Percentiles rank a stretch among this genome's conserved stretches.
These are phyloP conservation scores for Amanita subjunquillea DNA, from an alignment of 768 basidiomycete species.

Conservation along the genomic window DNA sequence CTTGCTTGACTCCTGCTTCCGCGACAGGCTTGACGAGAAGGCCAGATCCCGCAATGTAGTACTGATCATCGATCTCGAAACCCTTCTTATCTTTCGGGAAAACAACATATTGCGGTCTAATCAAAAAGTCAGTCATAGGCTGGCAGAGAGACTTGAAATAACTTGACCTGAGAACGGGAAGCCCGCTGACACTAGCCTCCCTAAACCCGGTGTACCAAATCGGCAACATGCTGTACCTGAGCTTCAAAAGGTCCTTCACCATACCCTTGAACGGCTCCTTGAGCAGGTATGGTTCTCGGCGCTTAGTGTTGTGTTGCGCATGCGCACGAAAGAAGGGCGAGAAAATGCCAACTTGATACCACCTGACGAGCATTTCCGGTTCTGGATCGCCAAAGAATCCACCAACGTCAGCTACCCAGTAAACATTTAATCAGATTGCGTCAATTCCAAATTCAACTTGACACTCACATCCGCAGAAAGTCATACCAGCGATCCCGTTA, in stretches of 20 bases:
- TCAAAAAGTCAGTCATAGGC: background rate
- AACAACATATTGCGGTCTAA: slow-evolving; percentile 88
- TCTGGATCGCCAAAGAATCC: slow-evolving; percentile 98
- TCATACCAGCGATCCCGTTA: slow-evolving; percentile 83
- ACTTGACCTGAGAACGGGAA: slow-evolving; percentile 72
- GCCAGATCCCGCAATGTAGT: slow-evolving; percentile 81
- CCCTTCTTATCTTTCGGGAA: slow-evolving; percentile 87
- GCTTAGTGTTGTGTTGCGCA: slow-evolving; percentile 95
- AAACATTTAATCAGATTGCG: background rate
- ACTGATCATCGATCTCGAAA: slow-evolving; percentile 90
- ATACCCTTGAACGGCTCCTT: slow-evolving; percentile 85
- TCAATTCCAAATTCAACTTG: background rate
- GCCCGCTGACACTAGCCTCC: slow-evolving; percentile 71
- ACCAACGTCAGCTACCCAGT: slow-evolving; percentile 78
- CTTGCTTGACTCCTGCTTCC: slow-evolving; percentile 53
- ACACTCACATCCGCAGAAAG: slow-evolving; percentile 79
- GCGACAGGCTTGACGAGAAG: slow-evolving; percentile 89
- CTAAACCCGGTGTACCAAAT: slow-evolving; percentile 97
- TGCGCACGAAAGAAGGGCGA: slow-evolving; percentile 98
- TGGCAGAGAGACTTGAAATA: background rate
- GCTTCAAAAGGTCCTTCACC: slow-evolving; percentile 63
- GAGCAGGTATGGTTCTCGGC: slow-evolving; percentile 89
- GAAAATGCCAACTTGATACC: slow-evolving; percentile 95
- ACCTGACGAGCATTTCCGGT: slow-evolving; percentile 88
- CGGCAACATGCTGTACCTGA: slow-evolving; percentile 81